Evolutionary conservation across 75 land plant species (phyloP), one percentile per base, ranked within the genome.

Genomic region (Cryptomeria japonica): DNA sequence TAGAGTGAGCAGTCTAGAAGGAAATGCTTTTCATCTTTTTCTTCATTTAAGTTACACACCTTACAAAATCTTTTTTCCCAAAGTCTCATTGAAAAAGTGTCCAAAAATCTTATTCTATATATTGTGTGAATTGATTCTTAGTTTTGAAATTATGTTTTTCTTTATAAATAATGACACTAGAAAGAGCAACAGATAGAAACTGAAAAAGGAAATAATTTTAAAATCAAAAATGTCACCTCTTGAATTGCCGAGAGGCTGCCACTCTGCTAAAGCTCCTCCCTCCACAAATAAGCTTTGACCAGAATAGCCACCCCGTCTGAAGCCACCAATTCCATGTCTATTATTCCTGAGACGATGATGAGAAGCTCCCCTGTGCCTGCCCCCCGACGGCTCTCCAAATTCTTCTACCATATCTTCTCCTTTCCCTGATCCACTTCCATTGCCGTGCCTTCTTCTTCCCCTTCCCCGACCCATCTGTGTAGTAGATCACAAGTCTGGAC

Each of bases 251-350:
- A 73, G 37, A 73, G 77, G 77, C 77, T 73, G 77, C 77, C 77
- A 73, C 77, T 73, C 77, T 34, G 15, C 76, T 31, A 72, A 72
- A 41, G 47, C 47, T 80, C 83, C 83, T 41, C 83, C 83, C 47
- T 80, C 83, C 47, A 80, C 83, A 80, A 80, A 80, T 80, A 80
- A 80, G 49, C 83, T 42, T 25, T 80, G 49, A 42, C 83, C 47
- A 42, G 3, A 22, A 42, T 25, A 15, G 25, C 83, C 83, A 15
- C 83, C 83, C 3, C 83, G 49, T 10, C 83, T 47, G 8, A 73
- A 10, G 37, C 77, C 37, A 42, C 83, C 47, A 38, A 22, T 41
- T 25, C 49, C 47, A 39, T 80, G 28, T 46, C 47, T 28, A 42
- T 80, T 80, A 22, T 80, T 80, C n/a, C 83, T 78, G 42, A 6